These are phyloP conservation scores for Picea sitchensis DNA, from an alignment of 75 land plant species.

Conservation along the genomic window DNA sequence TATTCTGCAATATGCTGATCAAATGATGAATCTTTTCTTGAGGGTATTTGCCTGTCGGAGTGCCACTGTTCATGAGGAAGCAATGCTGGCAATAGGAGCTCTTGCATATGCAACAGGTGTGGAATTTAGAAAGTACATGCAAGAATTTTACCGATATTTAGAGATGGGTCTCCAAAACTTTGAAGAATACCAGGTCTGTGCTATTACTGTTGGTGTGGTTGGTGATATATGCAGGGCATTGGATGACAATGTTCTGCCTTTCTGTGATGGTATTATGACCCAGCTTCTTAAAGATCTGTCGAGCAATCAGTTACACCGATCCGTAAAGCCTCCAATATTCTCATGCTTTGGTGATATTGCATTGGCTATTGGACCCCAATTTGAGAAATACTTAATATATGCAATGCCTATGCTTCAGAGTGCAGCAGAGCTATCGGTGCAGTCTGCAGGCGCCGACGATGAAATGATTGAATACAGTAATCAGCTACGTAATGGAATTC, in stretches of 20 bases:
- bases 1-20: slow-evolving; percentile 59
- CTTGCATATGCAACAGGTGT: slow-evolving; percentile 64
- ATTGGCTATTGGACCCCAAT: slow-evolving; percentile 60
- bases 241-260: slow-evolving; percentile 42
- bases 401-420: slow-evolving; percentile 85
- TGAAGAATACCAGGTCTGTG: slow-evolving; percentile 79
- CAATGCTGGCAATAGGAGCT: slow-evolving; percentile 85
- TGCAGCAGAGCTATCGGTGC: slow-evolving; percentile 67
- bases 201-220: slow-evolving; percentile 74
- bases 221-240: slow-evolving; percentile 77
- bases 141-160: slow-evolving; percentile 63
- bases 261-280: slow-evolving; percentile 78
- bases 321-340: slow-evolving; percentile 75
- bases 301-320: slow-evolving; percentile 51
- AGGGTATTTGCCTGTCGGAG: slow-evolving; percentile 65
- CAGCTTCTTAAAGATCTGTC: slow-evolving; percentile 59
- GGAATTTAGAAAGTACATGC: slow-evolving; percentile 68
- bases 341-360: slow-evolving; percentile 88
- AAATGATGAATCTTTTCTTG: slow-evolving; percentile 61
- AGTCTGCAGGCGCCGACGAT: slow-evolving; percentile 52
- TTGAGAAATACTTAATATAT: slow-evolving; percentile 60
- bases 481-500: slow-evolving; percentile 79
- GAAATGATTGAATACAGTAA: slow-evolving; percentile 85
- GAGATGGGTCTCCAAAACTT: slow-evolving; percentile 75
- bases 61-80: slow-evolving; percentile 79